Evolutionary conservation across 2,329 filamentous ascomycete species (phyloP).

Genomic region (Stemphylium lycopersici): DNA sequence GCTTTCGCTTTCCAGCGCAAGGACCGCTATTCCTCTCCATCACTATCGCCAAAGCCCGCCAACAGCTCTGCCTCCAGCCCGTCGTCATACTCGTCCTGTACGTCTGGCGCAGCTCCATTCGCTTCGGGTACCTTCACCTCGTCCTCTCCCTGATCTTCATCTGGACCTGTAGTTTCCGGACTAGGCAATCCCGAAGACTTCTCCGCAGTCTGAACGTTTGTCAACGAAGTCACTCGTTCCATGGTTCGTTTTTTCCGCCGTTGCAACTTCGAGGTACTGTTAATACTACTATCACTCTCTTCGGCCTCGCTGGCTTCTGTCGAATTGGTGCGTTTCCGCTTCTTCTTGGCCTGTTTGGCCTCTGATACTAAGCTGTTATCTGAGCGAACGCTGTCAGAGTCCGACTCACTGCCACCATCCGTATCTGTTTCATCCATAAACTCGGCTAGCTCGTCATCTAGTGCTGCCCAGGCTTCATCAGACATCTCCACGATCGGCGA

Average conservation of each 20-base stretch:
- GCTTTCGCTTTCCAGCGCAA: neutral
- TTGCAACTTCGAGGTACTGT: conserved; percentile 51
- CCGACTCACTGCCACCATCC: conserved; percentile 38
- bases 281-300: conserved; percentile 49
- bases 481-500: conserved; percentile 32
- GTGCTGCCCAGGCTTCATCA: conserved; percentile 53
- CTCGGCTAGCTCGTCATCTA: conserved; percentile 75
- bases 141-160: conserved; percentile 51
- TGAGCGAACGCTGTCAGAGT: conserved; percentile 43
- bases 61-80: conserved; percentile 51
- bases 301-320: conserved; percentile 47
- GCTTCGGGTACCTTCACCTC: conserved; percentile 49
- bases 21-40: conserved; percentile 22
- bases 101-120: conserved; percentile 44
- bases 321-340: conserved; percentile 46
- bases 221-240: conserved; percentile 54
- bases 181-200: conserved; percentile 50
- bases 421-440: conserved; percentile 64
- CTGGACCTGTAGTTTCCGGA: conserved; percentile 48
- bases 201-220: conserved; percentile 50
- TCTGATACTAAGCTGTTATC: conserved; percentile 38
- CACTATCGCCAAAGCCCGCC: conserved; percentile 42
- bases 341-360: conserved; percentile 34
- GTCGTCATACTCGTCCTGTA: conserved; percentile 63
- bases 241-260: conserved; percentile 56